Base-by-base conservation (phyloP, 2,329 filamentous ascomycete species). In the Fusarium metavorans region DNA sequence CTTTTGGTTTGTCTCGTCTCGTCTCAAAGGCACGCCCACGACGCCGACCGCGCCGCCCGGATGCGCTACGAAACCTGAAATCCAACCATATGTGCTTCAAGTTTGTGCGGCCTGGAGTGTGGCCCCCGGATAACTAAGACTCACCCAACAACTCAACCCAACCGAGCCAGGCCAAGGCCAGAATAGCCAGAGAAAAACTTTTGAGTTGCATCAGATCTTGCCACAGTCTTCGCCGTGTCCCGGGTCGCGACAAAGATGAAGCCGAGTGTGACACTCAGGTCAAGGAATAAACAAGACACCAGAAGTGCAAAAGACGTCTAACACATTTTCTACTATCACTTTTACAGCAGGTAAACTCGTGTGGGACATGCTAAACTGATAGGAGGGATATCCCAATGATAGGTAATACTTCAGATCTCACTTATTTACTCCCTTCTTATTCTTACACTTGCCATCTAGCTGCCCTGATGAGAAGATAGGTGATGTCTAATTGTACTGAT, bases 1-100 rank as follows among this genome's bases (percentile, higher is more conserved):
- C 52, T 63, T 63, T 59, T 74, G 54, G 58, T 68, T 67, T 69
- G 50, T 57, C 52, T 69, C 68, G 58, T 74, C 68, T 72, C 52
- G 71, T 67, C 74, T 68, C 65, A 54, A 58, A 67, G 45, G 16
- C 54, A 57, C 64, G 43, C 56, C 45, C 45, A 50, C 45, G 16
- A 50, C 45, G 25, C 45, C 64, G 56, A 62, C 66, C 41, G 61
- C 67, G 48, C 61, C 32, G 57, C 45, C 64, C 35, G 43, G 43
- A 61, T 52, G 54, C 64, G 48, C 45, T 57, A 63, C 50, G 39
- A 69, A 71, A 67, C 66, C 45, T 56, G 52, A 62, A 54, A 57
- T 65, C 58, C 54, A 68, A 35, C 56, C 52, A 65, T 71, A 48
- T 52, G 60, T 45, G 45, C 60, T 63, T 63, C 60, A 50, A 50